Evolutionary conservation across 1,139 yeast genomes (phyloP), one percentile per base, ranked within the genome.

Genomic region (Blastobotrys persicus): DNA sequence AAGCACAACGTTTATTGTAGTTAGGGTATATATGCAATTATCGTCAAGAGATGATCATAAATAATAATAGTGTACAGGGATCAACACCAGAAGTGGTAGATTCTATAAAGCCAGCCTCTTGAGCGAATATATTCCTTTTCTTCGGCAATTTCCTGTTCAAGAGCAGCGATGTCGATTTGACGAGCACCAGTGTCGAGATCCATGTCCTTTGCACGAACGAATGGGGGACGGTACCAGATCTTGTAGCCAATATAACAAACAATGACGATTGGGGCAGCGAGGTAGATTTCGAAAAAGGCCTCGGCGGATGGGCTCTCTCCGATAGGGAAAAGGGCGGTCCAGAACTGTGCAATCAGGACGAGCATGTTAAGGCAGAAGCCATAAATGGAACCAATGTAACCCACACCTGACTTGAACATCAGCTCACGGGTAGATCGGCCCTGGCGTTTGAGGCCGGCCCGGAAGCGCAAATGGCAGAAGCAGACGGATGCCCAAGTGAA

Each of bases 401-500:
- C 96, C 46, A 81, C 75, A 60, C 78, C 86, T 5, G 96, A 77
- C 53, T 73, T 71, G 69, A 78, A 89, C 2, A 88, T 81, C 53
- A 89, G 71, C 66, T 88, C 95, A 47, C 74, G 74, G 32, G 79
- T 68, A 38, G 77, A 72, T 67, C 85, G 77, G 49, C 87, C 88
- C 69, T 84, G 86, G 11, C 64, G 77, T 39, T 67, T 66, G 74
- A 88, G 75, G 2, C 95, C 96, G 53, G 75, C 69, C 73, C 96
- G 83, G 70, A 88, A 86, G 64, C 95, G 78, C 54, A 88, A 72
- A 60, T 83, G 94, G 59, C 88, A 82, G 49, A 85, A 62, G 66
- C 85, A 82, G 59, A 88, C 85, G 33, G 88, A 80, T 39, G 81
- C 80, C 94, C 94, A 87, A 11, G 92, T 85, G 67, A 86, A 85